Base-by-base conservation (phyloP, 139 green algal genomes). In the Dunaliella sp. region DNA sequence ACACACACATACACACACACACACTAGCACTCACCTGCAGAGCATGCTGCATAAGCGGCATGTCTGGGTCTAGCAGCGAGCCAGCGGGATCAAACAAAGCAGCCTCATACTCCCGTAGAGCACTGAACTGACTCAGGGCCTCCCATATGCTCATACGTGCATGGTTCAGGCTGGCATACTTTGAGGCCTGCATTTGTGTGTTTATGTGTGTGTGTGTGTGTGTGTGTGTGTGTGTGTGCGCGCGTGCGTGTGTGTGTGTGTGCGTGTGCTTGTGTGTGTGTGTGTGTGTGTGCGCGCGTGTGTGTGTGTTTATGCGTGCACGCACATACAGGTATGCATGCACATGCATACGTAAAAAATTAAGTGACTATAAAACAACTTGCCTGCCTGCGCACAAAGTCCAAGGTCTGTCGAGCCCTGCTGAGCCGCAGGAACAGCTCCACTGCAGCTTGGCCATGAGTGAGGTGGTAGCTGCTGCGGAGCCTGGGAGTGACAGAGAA, bases 361-460 rank as follows among this genome's bases (percentile, higher is more conserved):
- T n/a, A n/a, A n/a, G n/a, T n/a, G n/a, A n/a, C n/a, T n/a, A n/a
- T n/a, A n/a, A n/a, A n/a, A n/a, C 74, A 3, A 34, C 34, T 57
- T 48, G n/a, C 90, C 90, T 97, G 94, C 35, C 93, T 90, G 83
- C 95, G 93, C 1, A 94, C 95, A 90, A 95, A 98, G 87, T 97
- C 95, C 59, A 97, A 84, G 1, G 96, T 98, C 90, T 97, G 94
- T 1, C 95, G 89, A 3, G 95, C 93, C 83, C 95, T 94, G 84
- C 96, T 97, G 24, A 97, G 89, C 1, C 95, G 91, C 77, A 96
- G 94, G 74, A 96, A 95, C 38, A 97, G 92, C 91, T 97, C 93
- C 65, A 93, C 87, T 0, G 93, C 93, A 0, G 93, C 93, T 82
- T 94, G 88, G 16, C 83, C 57, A 84, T 94, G 90, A 1, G 81